Conservation (phyloP, 495 filamentous ascomycete genomes). For the Aspergillus leporis region DNA sequence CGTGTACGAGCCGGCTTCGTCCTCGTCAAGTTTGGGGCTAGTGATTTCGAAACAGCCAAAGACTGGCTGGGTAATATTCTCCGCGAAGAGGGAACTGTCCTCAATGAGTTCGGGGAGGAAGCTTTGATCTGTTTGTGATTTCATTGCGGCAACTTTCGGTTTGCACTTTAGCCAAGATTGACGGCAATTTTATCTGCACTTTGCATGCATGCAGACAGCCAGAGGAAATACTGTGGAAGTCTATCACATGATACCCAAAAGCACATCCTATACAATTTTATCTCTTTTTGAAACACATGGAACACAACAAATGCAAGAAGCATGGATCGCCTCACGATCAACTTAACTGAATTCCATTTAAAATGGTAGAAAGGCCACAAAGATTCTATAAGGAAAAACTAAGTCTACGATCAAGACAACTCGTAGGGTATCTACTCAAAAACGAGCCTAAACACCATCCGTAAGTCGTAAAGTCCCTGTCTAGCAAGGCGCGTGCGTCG, state of each 20-base stretch:
- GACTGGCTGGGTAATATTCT: constrained; percentile 61
- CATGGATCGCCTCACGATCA: neutral
- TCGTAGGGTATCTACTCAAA: constrained; percentile 12
- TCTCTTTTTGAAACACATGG: neutral
- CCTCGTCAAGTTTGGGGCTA: constrained; percentile 80
- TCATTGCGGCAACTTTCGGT: neutral
- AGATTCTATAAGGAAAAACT: constrained; percentile 13
- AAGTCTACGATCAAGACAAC: constrained; percentile 2
- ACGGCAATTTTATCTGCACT: neutral
- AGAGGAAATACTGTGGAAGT: neutral
- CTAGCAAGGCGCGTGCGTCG: neutral
- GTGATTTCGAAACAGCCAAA: constrained; percentile 60
- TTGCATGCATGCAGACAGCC: neutral
- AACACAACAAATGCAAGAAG: neutral
- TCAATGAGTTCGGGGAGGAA: constrained; percentile 62
- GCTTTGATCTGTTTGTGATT: constrained; percentile 58
- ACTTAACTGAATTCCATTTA: neutral
- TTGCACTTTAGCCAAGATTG: neutral
- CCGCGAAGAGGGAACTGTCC: constrained; percentile 56
- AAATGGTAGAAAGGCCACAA: neutral
- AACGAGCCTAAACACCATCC: neutral
- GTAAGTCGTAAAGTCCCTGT: neutral
- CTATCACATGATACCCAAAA: constrained; percentile 13
- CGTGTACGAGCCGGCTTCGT: constrained; percentile 75
- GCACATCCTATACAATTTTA: neutral